A percentile compares a stretch with the other conserved stretches of the same genome.
These are phyloP conservation scores for Chrysoporthe cubensis DNA, from an alignment of 2,329 filamentous ascomycete species.

Conservation along the genomic window DNA sequence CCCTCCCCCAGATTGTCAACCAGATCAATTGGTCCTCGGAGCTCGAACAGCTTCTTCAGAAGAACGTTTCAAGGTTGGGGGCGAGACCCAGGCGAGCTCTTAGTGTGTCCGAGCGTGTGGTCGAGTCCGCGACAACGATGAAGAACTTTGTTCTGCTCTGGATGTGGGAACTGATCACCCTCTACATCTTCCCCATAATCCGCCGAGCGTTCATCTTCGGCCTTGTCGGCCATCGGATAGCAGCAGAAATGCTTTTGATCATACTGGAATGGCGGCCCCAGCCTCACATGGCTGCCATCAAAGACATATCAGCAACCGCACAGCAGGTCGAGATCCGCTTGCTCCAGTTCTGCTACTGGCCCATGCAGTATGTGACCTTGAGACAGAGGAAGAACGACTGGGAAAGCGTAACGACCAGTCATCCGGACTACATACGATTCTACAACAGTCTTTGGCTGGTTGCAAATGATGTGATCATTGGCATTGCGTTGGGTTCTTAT, in stretches of 20 bases:
- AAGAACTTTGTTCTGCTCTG: conserved; percentile 74
- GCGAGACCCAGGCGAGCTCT: conserved; percentile 79
- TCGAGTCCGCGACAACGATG: conserved; percentile 87
- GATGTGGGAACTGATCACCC: conserved; percentile 70
- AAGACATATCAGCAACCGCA: conserved; percentile 94
- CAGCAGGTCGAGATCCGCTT: conserved; percentile 97
- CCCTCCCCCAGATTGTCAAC: conserved; percentile 79
- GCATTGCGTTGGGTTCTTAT: conserved; percentile 93
- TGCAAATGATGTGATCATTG: conserved; percentile 97
- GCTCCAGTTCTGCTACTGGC: conserved; percentile 99
- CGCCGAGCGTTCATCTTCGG: conserved; percentile 74
- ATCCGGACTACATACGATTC: conserved; percentile 97
- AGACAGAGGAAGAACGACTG: conserved; percentile 89
- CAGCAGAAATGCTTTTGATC: conserved; percentile 77
- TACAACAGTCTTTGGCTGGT: conserved; percentile 99
- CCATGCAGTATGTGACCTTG: conserved; percentile 90
- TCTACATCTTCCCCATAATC: conserved; percentile 79
- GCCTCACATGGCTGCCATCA: conserved; percentile 80
- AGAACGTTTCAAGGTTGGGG: conserved; percentile 85
- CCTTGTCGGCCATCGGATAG: conserved; percentile 77
- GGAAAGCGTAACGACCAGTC: conserved; percentile 92
- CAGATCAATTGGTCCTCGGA: conserved; percentile 98
- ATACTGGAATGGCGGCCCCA: conserved; percentile 84
- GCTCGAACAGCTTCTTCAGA: conserved; percentile 81
- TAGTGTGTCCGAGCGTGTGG: conserved; percentile 92